Conservation (phyloP, 805 yeast genomes). For the Cyberlindnera americana region DNA sequence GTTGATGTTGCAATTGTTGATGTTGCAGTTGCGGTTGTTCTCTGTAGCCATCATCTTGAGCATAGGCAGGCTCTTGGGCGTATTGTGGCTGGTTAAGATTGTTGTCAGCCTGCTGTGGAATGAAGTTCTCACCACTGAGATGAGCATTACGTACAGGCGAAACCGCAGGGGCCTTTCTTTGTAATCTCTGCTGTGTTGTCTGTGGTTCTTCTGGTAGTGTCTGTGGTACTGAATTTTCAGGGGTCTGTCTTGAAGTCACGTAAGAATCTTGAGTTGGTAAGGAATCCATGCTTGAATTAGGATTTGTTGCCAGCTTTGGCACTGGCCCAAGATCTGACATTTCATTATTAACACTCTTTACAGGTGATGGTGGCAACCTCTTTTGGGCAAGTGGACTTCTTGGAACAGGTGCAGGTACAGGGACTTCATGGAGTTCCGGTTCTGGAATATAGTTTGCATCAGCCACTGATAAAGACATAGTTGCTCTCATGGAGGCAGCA, state of each 20-base stretch:
- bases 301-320: constrained; percentile 1
- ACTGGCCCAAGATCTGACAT: constrained; percentile 5
- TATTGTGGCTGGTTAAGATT: too few species aligned
- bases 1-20: too few species aligned
- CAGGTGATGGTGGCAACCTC: constrained; percentile 1
- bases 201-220: constrained; percentile 2
- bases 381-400: constrained; percentile 15
- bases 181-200: constrained; percentile 6
- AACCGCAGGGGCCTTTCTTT: constrained; percentile 14
- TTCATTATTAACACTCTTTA: constrained; percentile 3
- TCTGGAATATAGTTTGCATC: constrained; percentile 24
- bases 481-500: constrained; percentile 9
- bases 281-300: constrained; percentile 5
- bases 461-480: constrained; percentile 8
- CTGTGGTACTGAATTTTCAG: constrained; percentile 1
- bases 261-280: constrained; percentile 2
- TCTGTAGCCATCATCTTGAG: too few species aligned
- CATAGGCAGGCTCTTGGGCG: too few species aligned
- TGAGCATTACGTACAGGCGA: constrained; percentile 8
- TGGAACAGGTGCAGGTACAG: constrained; percentile 23
- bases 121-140: background rate
- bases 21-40: too few species aligned
- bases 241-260: constrained; percentile 7
- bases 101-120: background rate
- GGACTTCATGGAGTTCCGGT: constrained; percentile 9